phyloP scores from a whole-genome alignment of 805 yeast genomes.

The Brettanomyces sp. region DNA sequence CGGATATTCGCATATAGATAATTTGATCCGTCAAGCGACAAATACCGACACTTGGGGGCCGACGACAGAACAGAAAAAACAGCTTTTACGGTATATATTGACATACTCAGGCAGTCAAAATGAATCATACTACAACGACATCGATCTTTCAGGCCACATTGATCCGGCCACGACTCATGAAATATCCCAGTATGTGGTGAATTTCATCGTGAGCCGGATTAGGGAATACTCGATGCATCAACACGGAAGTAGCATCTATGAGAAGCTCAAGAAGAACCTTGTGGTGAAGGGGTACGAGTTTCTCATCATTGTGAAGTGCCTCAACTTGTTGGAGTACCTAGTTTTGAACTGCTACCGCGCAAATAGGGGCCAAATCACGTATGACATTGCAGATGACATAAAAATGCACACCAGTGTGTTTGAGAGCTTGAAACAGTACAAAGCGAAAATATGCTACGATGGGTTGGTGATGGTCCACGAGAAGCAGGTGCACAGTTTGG shows the following conservation, averaged over 20 bases:
- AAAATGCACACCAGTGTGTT: conserved; percentile 9
- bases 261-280: conserved; percentile 16
- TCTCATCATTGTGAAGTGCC: conserved; percentile 18
- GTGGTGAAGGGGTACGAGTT: conserved; percentile 22
- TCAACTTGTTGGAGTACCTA: conserved; percentile 18
- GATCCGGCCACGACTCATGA: conserved; percentile 6
- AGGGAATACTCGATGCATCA: conserved; percentile 8
- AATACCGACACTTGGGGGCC: conserved; percentile 49
- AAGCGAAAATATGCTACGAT: conserved; percentile 14
- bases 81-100: conserved; percentile 15
- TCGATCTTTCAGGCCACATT: background rate
- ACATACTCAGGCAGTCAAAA: conserved; percentile 6
- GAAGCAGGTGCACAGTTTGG: conserved; percentile 12
- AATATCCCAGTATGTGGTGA: conserved; percentile 13
- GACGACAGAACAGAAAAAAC: conserved; percentile 31
- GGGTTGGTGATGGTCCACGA: conserved; percentile 16
- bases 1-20: conserved; percentile 22
- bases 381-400: conserved; percentile 16
- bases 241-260: conserved; percentile 6
- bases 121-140: background rate
- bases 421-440: conserved; percentile 7
- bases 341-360: conserved; percentile 17
- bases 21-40: conserved; percentile 33
- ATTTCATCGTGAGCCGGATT: conserved; percentile 13
- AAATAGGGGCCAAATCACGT: conserved; percentile 5